Evolutionary conservation across 2,329 filamentous ascomycete genomes (phyloP).

Genomic region (Phaeophleospora eucalypticola): DNA sequence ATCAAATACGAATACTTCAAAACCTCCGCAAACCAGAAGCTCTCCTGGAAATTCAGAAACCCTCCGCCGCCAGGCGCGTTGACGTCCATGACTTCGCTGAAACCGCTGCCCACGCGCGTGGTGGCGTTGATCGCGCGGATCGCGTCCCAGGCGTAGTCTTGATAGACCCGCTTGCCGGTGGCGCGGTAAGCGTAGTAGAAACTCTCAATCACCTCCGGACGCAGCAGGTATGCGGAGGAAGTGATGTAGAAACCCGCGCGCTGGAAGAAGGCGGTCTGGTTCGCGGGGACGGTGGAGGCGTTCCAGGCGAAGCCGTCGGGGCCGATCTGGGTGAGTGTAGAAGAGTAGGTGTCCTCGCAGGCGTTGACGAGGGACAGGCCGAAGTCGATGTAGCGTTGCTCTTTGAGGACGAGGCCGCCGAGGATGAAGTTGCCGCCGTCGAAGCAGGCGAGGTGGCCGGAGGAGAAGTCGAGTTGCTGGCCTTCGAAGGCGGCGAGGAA

Average conservation of each 20-base stretch:
- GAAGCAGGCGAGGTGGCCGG: slow-evolving; percentile 67
- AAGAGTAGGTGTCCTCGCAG: slow-evolving; percentile 69
- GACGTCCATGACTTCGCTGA: slow-evolving; percentile 16
- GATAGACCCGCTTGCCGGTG: slow-evolving; percentile 20
- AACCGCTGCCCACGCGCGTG: slow-evolving; percentile 14
- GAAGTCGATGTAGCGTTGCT: slow-evolving; percentile 66
- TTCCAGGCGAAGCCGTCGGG: slow-evolving; percentile 58
- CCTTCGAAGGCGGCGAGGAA: slow-evolving; percentile 61
- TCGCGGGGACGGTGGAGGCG: slow-evolving; percentile 29
- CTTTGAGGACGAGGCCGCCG: slow-evolving; percentile 65
- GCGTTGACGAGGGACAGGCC: slow-evolving; percentile 67
- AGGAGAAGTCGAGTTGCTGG: slow-evolving; percentile 35
- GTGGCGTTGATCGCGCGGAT: slow-evolving; percentile 15
- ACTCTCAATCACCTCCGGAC: slow-evolving; percentile 41
- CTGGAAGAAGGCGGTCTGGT: slow-evolving; percentile 57
- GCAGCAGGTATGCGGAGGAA: slow-evolving; percentile 59
- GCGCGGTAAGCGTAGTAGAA: slow-evolving; percentile 25
- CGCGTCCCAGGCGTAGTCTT: slow-evolving; percentile 19
- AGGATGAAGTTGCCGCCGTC: slow-evolving; percentile 82
- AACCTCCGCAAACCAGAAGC: slow-evolving; percentile 79
- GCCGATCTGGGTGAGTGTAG: slow-evolving; percentile 68
- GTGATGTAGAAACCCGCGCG: slow-evolving; percentile 68
- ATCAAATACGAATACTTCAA: slow-evolving; percentile 65
- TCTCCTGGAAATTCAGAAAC: slow-evolving; percentile 71
- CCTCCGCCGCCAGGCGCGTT: slow-evolving; percentile 40